A percentile compares a stretch with the other conserved stretches of the same genome.
phyloP scores from a whole-genome alignment of 805 yeast genomes.

The Kazachstania taianensis region DNA sequence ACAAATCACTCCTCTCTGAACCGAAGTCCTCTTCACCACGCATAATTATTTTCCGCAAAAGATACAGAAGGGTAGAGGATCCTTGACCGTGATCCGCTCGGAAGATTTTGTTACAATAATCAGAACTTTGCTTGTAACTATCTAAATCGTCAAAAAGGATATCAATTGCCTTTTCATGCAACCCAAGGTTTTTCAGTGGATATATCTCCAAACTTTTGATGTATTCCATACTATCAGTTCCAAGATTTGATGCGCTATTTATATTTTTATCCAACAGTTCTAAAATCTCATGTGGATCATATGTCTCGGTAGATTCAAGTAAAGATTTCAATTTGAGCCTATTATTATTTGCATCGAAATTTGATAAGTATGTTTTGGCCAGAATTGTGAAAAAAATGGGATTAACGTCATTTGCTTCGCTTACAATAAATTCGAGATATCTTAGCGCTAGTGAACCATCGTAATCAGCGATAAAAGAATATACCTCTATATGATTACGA shows the following conservation, averaged over 20 bases:
- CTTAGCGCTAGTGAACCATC: constrained; percentile 26
- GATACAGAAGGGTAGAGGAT: constrained; percentile 29
- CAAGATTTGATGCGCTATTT: background rate
- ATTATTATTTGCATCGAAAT: constrained; percentile 14
- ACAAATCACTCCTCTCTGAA: background rate
- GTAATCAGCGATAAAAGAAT: constrained; percentile 37
- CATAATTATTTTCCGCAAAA: constrained; percentile 32
- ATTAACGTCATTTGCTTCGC: constrained; percentile 29
- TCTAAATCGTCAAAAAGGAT: constrained; percentile 48
- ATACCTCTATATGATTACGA: constrained; percentile 43
- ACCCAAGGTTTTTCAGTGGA: constrained; percentile 48
- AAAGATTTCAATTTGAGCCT: constrained; percentile 29
- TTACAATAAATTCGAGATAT: constrained; percentile 46
- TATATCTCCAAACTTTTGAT: constrained; percentile 34
- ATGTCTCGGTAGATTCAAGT: constrained; percentile 27
- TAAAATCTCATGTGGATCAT: constrained; percentile 33
- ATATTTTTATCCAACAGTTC: constrained; percentile 11
- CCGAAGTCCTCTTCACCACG: constrained; percentile 23
- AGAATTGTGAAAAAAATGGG: constrained; percentile 36
- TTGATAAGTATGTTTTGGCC: constrained; percentile 35
- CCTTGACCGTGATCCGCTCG: constrained; percentile 33
- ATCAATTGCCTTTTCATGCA: constrained; percentile 53
- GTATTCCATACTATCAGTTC: constrained; percentile 4
- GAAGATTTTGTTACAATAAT: constrained; percentile 47
- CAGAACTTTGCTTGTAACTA: constrained; percentile 48